Conservation (phyloP, 2,329 filamentous ascomycete genomes). For the Bipolaris cookei region DNA sequence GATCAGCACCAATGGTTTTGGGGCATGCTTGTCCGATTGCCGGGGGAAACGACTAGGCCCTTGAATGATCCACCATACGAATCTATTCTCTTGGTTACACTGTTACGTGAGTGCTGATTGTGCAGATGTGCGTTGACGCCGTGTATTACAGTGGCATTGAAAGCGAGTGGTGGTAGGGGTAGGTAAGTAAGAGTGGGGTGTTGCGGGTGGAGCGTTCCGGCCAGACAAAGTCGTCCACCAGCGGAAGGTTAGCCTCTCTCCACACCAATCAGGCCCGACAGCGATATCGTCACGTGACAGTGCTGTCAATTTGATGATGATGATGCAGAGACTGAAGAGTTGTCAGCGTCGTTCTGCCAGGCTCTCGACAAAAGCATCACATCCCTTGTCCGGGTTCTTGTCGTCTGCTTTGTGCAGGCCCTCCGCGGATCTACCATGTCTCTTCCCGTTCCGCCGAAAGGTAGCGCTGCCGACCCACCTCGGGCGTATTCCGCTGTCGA, state of each 20-base stretch:
- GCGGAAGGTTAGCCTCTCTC: conserved; percentile 4
- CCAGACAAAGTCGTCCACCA: conserved; percentile 6
- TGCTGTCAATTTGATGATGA: conserved; percentile 14
- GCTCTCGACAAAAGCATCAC: conserved; percentile 6
- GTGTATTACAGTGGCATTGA: conserved; percentile 7
- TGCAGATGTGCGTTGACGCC: conserved; percentile 55
- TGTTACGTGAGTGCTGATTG: conserved; percentile 60
- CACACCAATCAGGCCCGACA: conserved; percentile 23
- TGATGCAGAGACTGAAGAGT: conserved; percentile 26
- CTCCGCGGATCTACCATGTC: conserved; percentile 29
- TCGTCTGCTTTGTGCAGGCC: not conserved
- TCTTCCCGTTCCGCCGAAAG: conserved; percentile 39
- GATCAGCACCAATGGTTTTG: conserved; percentile 43
- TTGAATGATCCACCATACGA: conserved; percentile 59
- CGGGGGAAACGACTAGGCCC: conserved; percentile 63
- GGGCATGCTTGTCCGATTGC: conserved; percentile 55
- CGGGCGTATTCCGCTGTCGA: conserved; percentile 38
- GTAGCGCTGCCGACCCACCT: conserved; percentile 36
- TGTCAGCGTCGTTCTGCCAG: conserved; percentile 2
- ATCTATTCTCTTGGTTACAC: conserved; percentile 58
- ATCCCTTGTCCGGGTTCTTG: not conserved
- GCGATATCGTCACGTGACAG: conserved; percentile 32
- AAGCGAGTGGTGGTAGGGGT: not conserved
- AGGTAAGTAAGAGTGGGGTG: conserved; percentile 32
- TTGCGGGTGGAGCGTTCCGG: conserved; percentile 2